phyloP scores from a whole-genome alignment of 129 eudicot genomes.

The Heracleum sosnowskyi region DNA sequence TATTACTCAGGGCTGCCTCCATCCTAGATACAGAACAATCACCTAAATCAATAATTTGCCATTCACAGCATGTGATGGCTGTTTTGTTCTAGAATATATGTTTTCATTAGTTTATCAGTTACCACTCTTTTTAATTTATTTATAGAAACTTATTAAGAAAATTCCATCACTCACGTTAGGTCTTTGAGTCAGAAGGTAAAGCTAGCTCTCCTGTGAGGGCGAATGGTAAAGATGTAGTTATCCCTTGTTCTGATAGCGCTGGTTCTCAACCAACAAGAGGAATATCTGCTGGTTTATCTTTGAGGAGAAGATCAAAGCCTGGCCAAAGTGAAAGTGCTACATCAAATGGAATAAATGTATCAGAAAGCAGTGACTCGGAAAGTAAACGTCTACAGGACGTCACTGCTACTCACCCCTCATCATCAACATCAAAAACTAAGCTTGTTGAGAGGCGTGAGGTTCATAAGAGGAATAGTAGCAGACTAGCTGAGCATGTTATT shows the following conservation, averaged over 20 bases:
- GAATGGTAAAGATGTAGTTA: conserved; percentile 13
- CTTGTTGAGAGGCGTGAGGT: conserved; percentile 42
- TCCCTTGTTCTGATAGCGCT: conserved; percentile 39
- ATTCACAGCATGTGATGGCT: neutral
- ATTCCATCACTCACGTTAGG: conserved; percentile 5
- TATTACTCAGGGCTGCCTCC: neutral
- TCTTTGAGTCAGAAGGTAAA: conserved; percentile 12
- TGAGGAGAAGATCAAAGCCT: conserved; percentile 42
- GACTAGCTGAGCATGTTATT: conserved; percentile 59
- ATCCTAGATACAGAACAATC: neutral
- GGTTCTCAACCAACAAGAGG: conserved; percentile 33
- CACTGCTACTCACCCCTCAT: conserved; percentile 16
- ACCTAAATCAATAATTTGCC: neutral
- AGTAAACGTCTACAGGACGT: conserved; percentile 31
- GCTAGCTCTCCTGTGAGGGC: conserved; percentile 25
- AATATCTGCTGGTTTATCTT: conserved; percentile 39
- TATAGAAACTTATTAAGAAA: neutral
- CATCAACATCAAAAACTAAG: conserved; percentile 37
- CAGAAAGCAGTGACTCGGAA: conserved; percentile 84
- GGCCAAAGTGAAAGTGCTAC: conserved; percentile 68
- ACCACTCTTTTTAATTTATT: neutral
- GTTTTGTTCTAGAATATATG: neutral
- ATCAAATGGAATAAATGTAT: conserved; percentile 46
- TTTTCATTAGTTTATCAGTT: neutral
- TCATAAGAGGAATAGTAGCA: conserved; percentile 62